These are phyloP conservation scores for Pisolithus albus DNA, from an alignment of 768 basidiomycete species.

Conservation along the genomic window DNA sequence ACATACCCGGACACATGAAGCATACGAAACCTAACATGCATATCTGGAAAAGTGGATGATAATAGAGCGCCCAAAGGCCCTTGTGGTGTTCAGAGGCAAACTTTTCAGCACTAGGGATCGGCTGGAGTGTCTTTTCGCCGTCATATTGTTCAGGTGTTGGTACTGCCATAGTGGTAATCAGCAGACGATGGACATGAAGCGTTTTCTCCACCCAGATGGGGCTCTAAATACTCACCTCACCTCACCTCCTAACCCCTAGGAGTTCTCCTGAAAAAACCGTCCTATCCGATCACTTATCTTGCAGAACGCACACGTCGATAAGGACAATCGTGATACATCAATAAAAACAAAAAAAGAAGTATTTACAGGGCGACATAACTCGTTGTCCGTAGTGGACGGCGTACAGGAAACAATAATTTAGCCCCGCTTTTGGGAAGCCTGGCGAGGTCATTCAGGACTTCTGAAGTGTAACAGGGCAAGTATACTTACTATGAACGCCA, in stretches of 20 bases:
- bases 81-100: slow-evolving; percentile 38
- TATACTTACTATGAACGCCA: slow-evolving; percentile 57
- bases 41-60: slow-evolving; percentile 42
- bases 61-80: slow-evolving; percentile 51
- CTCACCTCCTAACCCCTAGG: not conserved
- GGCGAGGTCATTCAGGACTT: not conserved
- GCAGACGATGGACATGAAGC: not conserved
- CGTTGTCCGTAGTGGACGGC: not conserved
- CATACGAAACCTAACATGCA: slow-evolving; percentile 58
- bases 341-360: not conserved
- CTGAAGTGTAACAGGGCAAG: not conserved
- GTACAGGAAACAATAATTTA: slow-evolving; percentile 2
- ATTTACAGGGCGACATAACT: slow-evolving; percentile 5
- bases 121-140: not conserved
- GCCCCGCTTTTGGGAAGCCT: slow-evolving; percentile 26
- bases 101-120: slow-evolving; percentile 9
- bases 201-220: not conserved
- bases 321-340: not conserved
- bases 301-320: not conserved
- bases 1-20: slow-evolving; percentile 61
- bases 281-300: not conserved
- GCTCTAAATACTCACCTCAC: not conserved
- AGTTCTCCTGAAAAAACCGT: not conserved
- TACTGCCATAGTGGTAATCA: not conserved
- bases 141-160: not conserved